Evolutionary conservation across 2,329 filamentous ascomycete genomes (phyloP), one percentile per base, ranked within the genome.

Genomic region (Diaporthe sp.): DNA sequence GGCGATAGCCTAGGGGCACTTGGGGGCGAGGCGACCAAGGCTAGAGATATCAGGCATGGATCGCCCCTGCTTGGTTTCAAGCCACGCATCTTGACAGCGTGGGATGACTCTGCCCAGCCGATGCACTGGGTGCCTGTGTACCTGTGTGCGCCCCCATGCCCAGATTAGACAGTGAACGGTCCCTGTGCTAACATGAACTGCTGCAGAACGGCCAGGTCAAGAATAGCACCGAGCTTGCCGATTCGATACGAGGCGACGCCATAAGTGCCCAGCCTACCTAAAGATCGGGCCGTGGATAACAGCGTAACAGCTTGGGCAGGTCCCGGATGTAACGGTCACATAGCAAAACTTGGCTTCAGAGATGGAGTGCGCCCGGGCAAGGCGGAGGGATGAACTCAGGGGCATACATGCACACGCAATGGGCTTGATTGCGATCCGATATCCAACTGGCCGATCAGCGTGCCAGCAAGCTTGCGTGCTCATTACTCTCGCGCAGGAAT

Each of bases 181-280:
- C 49, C 46, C 34, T 51, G 49, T 19, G 31, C 65, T 70, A 55
- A 55, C 65, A 17, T 9, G 65, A 55, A 55, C 65, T 53, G 46
- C 46, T 28, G 46, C 65, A 53, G 65, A 37, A 19, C 31, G 62
- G 31, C 46, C n/a, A 70, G 49, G 46, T 39, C 65, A 70, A 70
- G 65, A 70, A 70, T 70, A 70, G 65, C 65, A 70, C 65, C 65
- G 65, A 70, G 65, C 65, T 55, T 70, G 46, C 31, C 65, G 49
- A 13, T 53, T 70, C 25, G 65, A 70, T 70, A 70, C 46, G 65
- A 70, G 65, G 34, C 65, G 22, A 39, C 31, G 65, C 46, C 12
- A 37, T 25, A 2, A 4, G 7, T 39, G 62, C 31, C 28, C 44
- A 53, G 65, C 46, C 65, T 39, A 49, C 46, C 31, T 39, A 13